A percentile compares a stretch with the other conserved stretches of the same genome.
Conservation (phyloP, 495 filamentous ascomycete genomes). For the Cairneyella variabilis region DNA sequence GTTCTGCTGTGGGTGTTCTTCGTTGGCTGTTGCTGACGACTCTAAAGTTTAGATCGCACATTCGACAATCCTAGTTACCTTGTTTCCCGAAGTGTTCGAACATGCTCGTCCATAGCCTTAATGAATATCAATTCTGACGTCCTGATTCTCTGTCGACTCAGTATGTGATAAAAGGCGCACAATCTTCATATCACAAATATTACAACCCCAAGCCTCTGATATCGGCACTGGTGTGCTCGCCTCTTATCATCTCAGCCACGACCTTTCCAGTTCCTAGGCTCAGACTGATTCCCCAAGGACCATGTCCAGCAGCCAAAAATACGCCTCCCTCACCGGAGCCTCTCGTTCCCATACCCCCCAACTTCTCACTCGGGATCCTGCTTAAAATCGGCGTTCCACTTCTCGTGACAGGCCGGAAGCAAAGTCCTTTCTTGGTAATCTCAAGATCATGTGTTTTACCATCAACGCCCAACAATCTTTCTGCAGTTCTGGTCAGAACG, state of each 20-base stretch:
- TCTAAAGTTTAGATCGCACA: neutral
- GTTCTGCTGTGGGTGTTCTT: neutral
- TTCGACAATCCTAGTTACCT: too few species aligned
- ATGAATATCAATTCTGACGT: too few species aligned
- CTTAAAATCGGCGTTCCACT: slow-evolving; percentile 60
- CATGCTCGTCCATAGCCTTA: too few species aligned
- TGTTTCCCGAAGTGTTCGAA: too few species aligned
- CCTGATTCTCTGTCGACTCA: too few species aligned
- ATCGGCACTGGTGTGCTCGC: slow-evolving; percentile 43
- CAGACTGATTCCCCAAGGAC: slow-evolving; percentile 65
- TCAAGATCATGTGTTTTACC: slow-evolving; percentile 54
- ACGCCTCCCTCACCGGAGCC: slow-evolving; percentile 55
- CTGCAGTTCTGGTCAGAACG: slow-evolving; percentile 49
- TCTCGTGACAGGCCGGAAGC: slow-evolving; percentile 66
- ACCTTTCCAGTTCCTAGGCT: slow-evolving; percentile 63
- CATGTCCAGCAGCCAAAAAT: slow-evolving; percentile 69
- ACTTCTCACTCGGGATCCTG: slow-evolving; percentile 46
- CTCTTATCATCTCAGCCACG: slow-evolving; percentile 59
- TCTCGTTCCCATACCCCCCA: slow-evolving; percentile 46
- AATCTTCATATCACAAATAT: neutral
- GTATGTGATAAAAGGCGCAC: too few species aligned
- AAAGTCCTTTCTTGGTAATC: slow-evolving; percentile 60
- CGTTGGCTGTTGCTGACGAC: neutral
- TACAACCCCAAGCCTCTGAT: slow-evolving; percentile 40
- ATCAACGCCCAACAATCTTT: slow-evolving; percentile 47